Percentiles rank a stretch among this genome's conserved stretches.
Conservation (phyloP, 345 rosid species). For the Ailanthus altissimus region DNA sequence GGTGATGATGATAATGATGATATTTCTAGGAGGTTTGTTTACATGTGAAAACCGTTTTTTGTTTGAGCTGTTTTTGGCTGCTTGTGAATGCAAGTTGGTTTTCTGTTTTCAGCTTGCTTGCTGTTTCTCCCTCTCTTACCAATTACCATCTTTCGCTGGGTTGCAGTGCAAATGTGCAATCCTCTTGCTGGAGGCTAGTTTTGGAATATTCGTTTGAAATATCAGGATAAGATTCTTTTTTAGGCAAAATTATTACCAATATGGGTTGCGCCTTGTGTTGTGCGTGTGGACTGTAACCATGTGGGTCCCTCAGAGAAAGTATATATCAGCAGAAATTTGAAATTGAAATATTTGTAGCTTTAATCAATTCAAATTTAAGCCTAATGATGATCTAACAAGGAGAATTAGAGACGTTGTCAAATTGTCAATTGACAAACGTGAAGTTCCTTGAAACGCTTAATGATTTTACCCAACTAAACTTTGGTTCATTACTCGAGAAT, state of each 20-base stretch:
- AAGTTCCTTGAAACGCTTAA: too few species aligned
- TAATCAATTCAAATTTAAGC: too few species aligned
- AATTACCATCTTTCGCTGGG: too few species aligned
- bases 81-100: not conserved
- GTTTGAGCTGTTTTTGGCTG: constrained; percentile 33
- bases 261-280: not conserved
- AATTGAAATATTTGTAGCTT: not conserved
- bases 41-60: constrained; percentile 29
- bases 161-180: not conserved
- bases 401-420: too few species aligned
- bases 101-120: not conserved
- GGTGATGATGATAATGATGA: not conserved
- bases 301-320: not conserved
- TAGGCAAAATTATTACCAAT: constrained; percentile 18
- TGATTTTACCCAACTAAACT: too few species aligned
- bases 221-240: constrained; percentile 35
- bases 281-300: not conserved
- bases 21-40: not conserved
- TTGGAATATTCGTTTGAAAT: constrained; percentile 34
- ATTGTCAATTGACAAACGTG: too few species aligned
- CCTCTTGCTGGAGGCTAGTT: constrained; percentile 2
- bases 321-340: too few species aligned
- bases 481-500: too few species aligned
- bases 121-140: not conserved
- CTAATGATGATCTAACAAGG: too few species aligned